Evolutionary conservation across 2,329 filamentous ascomycete genomes (phyloP).

Genomic region (Cercospora sp.): DNA sequence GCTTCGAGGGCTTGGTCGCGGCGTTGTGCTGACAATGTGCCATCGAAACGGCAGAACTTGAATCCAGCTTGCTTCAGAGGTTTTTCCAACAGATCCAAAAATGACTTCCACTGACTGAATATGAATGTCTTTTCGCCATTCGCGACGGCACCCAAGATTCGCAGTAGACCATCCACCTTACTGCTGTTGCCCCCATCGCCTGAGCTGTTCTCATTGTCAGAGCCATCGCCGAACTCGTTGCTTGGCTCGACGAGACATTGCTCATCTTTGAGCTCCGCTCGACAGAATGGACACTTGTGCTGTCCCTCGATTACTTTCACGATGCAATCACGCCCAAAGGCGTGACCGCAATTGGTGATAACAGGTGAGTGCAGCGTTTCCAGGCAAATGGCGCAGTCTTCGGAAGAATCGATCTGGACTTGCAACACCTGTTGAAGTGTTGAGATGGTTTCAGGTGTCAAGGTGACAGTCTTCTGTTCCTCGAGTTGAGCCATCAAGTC

Average conservation of each 20-base stretch:
- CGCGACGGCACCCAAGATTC: conserved; percentile 70
- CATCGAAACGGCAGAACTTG: conserved; percentile 73
- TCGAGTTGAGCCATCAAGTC: conserved; percentile 71
- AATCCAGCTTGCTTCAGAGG: conserved; percentile 64
- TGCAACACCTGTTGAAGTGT: conserved; percentile 75
- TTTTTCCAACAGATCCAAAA: conserved; percentile 69
- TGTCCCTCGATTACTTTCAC: conserved; percentile 71
- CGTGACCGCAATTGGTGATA: conserved; percentile 82
- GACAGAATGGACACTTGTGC: conserved; percentile 82
- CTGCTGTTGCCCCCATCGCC: conserved; percentile 69
- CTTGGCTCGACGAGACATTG: conserved; percentile 63
- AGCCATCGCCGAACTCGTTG: conserved; percentile 46
- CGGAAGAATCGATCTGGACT: conserved; percentile 74
- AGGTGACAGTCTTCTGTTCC: conserved; percentile 63
- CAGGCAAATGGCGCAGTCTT: conserved; percentile 81
- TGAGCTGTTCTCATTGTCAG: conserved; percentile 45
- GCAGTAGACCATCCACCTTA: conserved; percentile 77
- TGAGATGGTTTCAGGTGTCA: conserved; percentile 70
- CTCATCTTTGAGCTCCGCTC: conserved; percentile 63
- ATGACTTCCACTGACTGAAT: conserved; percentile 77
- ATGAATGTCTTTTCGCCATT: conserved; percentile 67
- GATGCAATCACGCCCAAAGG: conserved; percentile 75
- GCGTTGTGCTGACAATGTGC: conserved; percentile 68
- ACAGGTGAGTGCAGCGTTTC: conserved; percentile 71
- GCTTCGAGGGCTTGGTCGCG: conserved; percentile 72